Percentiles rank a stretch among this genome's conserved stretches.
Evolutionary conservation across 176 grass and related monocot genomes (phyloP).

Genomic region (Musa itinerans): DNA sequence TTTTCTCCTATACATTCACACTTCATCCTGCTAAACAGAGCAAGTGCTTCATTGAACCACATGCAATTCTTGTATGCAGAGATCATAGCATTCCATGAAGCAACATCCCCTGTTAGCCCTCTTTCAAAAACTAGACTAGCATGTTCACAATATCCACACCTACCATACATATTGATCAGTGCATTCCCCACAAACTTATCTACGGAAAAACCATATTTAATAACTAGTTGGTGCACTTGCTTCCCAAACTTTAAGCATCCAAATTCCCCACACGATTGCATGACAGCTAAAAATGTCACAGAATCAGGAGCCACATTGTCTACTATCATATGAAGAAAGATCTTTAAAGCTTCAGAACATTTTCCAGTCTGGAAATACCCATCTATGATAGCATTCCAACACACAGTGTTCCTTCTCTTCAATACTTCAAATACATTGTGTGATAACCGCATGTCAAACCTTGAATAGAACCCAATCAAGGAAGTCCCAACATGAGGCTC

Average conservation of each 20-base stretch:
- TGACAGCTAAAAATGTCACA: constrained; percentile 9
- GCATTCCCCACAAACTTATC: constrained; percentile 22
- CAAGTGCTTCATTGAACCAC: constrained; percentile 11
- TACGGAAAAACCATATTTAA: not conserved
- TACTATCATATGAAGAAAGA: constrained; percentile 14
- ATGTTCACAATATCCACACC: not conserved
- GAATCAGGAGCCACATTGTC: constrained; percentile 12
- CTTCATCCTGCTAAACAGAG: constrained; percentile 14
- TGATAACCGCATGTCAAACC: constrained; percentile 3
- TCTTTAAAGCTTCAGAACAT: not conserved
- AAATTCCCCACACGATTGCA: constrained; percentile 13
- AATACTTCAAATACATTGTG: constrained; percentile 7
- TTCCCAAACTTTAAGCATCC: constrained; percentile 9
- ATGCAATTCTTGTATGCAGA: constrained; percentile 20
- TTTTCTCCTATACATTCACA: constrained; percentile 1
- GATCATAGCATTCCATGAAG: constrained; percentile 25
- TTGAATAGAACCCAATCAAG: constrained; percentile 19
- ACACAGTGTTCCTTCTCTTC: constrained; percentile 4
- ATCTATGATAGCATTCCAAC: constrained; percentile 15
- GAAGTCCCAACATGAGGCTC: constrained; percentile 18
- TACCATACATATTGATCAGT: constrained; percentile 22
- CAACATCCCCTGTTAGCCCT: constrained; percentile 12
- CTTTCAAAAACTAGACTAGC: constrained; percentile 10
- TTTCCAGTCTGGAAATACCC: not conserved
- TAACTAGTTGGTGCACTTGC: constrained; percentile 19